Evolutionary conservation across 2,329 filamentous ascomycete species (phyloP).

Genomic region (Fusarium camptoceras): DNA sequence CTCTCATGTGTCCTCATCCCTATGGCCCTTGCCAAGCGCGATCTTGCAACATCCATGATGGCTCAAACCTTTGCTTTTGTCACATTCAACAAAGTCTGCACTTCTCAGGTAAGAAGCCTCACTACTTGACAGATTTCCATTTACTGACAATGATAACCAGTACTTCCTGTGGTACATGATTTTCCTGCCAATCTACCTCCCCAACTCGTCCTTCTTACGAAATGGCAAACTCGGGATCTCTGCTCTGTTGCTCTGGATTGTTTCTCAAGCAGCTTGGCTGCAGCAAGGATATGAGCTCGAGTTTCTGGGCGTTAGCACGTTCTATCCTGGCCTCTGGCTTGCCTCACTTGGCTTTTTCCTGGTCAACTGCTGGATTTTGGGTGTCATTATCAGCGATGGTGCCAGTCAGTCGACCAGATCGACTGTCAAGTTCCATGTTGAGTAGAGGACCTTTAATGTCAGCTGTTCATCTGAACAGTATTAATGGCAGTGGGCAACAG

Average conservation of each 20-base stretch:
- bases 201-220: conserved; percentile 77
- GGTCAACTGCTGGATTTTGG: conserved; percentile 88
- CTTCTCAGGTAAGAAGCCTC: conserved; percentile 79
- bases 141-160: conserved; percentile 58
- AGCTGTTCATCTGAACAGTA: neutral
- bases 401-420: conserved; percentile 22
- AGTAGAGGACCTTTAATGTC: conserved; percentile 16
- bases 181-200: conserved; percentile 91
- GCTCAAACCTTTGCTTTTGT: conserved; percentile 98
- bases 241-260: conserved; percentile 79
- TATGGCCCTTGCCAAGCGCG: conserved; percentile 80
- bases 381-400: conserved; percentile 79
- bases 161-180: conserved; percentile 99
- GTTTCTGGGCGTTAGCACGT: conserved; percentile 84
- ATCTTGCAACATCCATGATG: conserved; percentile 86
- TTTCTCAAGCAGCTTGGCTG: conserved; percentile 79
- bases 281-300: conserved; percentile 81
- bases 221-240: conserved; percentile 70
- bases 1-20: conserved; percentile 83
- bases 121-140: neutral
- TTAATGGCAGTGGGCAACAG: neutral
- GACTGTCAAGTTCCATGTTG: conserved; percentile 38
- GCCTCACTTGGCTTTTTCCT: conserved; percentile 83
- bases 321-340: conserved; percentile 84
- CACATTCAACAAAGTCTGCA: conserved; percentile 98